Base-by-base conservation (phyloP, 176 grass and related monocot species). In the Saccharum spontaneum region DNA sequence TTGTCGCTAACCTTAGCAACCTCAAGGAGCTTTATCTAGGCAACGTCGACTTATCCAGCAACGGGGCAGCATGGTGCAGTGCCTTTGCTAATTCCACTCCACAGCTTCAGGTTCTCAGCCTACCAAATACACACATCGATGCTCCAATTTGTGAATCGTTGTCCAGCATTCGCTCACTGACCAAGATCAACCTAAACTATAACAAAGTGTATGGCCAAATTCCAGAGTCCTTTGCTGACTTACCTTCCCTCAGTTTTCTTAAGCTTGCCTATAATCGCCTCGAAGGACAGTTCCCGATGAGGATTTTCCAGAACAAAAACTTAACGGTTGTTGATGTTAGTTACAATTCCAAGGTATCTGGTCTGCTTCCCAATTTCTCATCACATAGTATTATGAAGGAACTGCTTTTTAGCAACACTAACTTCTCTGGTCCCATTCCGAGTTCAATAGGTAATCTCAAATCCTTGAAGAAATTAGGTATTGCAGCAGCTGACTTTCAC, bases 401-500 rank as follows among this genome's bases (percentile, higher is more conserved):
- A 3, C 34, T 94, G 52, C 23, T 83, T 28, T 60, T 71, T 18
- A 87, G 46, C 22, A 45, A 15, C 73, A 94, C 92, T 1, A 92
- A 94, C 67, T 90, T 94, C 45, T 94, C 89, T 14, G 84, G 89
- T 69, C 39, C 40, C 1, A 30, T 91, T 79, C 87, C 84, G 0
- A 30, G 71, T 14, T 91, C 92, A 1, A 41, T 86, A 74, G 36
- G 66, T 5, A 87, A 79, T 82, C 77, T 94, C 52, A 86, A 18
- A 67, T 67, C 76, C 62, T 71, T 91, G 79, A 54, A 78, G 12
- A 87, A 4, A 13, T 86, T 94, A 17, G 69, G 74, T 49, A 2
- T 91, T 66, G 78, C 69, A 41, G 61, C 75, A 44, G 11, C 60
- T 45, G 39, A 22, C 22, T 26, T 17, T 45, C 4, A 26, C 36